Evolutionary conservation across 208 protist genomes (phyloP).

Genomic region (Leishmania gerbilli): DNA sequence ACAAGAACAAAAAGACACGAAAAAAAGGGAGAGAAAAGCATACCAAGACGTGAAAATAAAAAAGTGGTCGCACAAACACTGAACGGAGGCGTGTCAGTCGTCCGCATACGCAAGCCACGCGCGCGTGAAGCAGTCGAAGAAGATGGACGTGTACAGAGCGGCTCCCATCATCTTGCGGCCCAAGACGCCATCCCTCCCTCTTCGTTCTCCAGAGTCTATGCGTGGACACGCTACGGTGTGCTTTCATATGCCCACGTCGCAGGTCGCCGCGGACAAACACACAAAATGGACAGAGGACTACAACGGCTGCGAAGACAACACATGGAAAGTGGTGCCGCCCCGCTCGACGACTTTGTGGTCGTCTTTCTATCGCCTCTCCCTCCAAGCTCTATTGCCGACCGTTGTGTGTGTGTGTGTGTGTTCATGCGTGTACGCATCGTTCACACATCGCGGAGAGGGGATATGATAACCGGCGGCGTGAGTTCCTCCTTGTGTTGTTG

Average conservation of each 20-base stretch:
- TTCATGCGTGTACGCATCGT: background rate
- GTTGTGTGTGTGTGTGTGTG: background rate
- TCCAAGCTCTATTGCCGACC: background rate
- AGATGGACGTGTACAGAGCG: background rate
- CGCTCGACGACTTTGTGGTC: background rate
- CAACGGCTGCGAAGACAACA: background rate
- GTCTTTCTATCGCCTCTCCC: background rate
- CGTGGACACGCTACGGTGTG: background rate
- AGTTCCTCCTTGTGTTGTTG: background rate
- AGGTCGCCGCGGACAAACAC: background rate
- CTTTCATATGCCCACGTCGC: background rate
- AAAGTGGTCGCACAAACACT: background rate
- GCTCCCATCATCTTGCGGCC: background rate
- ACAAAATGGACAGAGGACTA: background rate
- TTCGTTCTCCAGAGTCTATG: background rate
- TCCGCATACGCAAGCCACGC: background rate
- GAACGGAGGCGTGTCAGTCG: background rate
- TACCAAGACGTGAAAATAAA: background rate
- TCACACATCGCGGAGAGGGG: background rate
- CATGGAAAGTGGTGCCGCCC: background rate
- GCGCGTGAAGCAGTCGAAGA: background rate
- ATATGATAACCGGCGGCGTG: background rate
- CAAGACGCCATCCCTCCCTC: background rate
- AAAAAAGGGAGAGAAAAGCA: background rate
- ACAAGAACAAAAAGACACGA: background rate